Evolutionary conservation across 2,329 filamentous ascomycete genomes (phyloP), one percentile per base, ranked within the genome.

Genomic region (Exophiala spinifera): DNA sequence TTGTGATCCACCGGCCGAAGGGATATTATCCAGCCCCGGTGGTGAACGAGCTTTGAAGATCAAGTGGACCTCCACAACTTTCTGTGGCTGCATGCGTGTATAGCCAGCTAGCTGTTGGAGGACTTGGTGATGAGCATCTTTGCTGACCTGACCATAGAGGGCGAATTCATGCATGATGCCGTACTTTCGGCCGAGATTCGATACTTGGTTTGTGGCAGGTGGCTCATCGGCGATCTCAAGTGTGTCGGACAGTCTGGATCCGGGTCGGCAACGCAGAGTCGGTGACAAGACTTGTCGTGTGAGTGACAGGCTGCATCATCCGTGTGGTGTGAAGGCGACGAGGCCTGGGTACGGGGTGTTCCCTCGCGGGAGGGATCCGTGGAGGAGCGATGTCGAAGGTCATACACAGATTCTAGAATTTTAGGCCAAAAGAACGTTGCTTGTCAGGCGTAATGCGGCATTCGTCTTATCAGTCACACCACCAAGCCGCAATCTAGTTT

Each of bases 51-150:
- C 79, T 61, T 78, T 80, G 74, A 82, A 85, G 63, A 85, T 67
- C 61, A 84, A 69, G 65, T 78, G 76, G 54, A 82, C 77, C 66
- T 84, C 79, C 46, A 78, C 65, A 48, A 76, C 68, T 53, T 73
- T 72, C 62, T 75, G 74, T 36, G 83, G 83, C 65, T 84, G 82
- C 76, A 82, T 82, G 62, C 79, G 80, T 46, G 82, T 78, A 51
- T 84, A 69, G 49, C 83, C 83, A 36, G 82, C 78, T 44, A 86
- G 74, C 63, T 86, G 80, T 64, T 82, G 79, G 50, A 85, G 72
- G 15, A 84, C 74, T 67, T 82, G 81, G 65, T 79, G 73, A 72
- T 84, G 81, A 64, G 82, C 80, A 36, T 76, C 69, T 31, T 70
- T 67, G 8, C 81, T 76, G 52, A 86, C 75, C 64, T 81, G 78